Evolutionary conservation across 768 basidiomycete species (phyloP), one percentile per base, ranked within the genome.

Genomic region (Phylloporus arenicola): DNA sequence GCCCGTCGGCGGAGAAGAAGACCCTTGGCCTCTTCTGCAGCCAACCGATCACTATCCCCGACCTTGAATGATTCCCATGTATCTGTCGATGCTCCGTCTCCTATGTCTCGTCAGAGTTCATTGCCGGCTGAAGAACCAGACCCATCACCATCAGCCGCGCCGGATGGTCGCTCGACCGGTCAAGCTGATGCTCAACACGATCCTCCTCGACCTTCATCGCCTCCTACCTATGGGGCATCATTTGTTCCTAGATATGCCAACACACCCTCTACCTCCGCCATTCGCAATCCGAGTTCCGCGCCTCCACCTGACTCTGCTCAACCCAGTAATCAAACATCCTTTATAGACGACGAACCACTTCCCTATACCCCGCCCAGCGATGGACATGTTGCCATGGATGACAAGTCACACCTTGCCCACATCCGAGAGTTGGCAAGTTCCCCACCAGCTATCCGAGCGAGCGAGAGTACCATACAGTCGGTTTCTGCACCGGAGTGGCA

Each of bases 371-470:
- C 65, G 14, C 58, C 65, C 13, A 68, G 68, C 43, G 68, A 68
- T 16, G 82, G 78, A n/a, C 83, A 85, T 59, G 70, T 85, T 42
- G 82, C 83, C 16, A 82, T 75, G 2, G 83, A 85, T 60, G 83
- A 85, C 64, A 85, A 85, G 60, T 60, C 68, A 0, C 54, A 76
- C n/a, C 72, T 85, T 37, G 80, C 78, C 22, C 75, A 72, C 30
- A 69, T 84, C 37, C 75, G 71, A 1, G 71, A 71, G 31, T 54
- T 79, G 27, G 80, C 77, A 31, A 82, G 80, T 52, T 73, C 73
- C 17, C 83, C 83, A n/a, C 76, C 76, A 6, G 25, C 19, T 0
- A 29, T 29, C 6, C 41, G 44, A 20, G 50, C 55, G 42, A 33
- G 38, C 24, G 48, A 57, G 43, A 45, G 62, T 12, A 48, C 65